A percentile compares a stretch with the other conserved stretches of the same genome.
Evolutionary conservation across 2,329 filamentous ascomycete genomes (phyloP).

Genomic region (Cordyceps fumosorosea): DNA sequence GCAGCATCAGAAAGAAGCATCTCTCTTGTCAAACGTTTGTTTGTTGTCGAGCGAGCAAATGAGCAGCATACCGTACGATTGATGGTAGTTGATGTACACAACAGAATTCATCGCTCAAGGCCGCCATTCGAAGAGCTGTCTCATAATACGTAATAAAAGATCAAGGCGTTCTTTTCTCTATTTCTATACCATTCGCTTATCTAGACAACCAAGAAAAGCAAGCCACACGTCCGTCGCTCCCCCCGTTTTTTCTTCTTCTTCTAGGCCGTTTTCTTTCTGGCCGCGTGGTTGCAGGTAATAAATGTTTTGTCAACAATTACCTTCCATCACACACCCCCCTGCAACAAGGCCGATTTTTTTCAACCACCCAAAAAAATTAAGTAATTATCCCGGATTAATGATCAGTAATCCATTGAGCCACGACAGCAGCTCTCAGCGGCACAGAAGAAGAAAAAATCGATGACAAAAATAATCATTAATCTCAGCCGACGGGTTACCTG

Average conservation of each 20-base stretch:
- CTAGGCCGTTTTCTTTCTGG: background rate
- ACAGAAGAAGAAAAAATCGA: background rate
- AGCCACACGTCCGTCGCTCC: background rate
- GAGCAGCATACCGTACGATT: no score
- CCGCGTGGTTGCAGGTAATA: background rate
- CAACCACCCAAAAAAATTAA: background rate
- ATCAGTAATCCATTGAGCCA: background rate
- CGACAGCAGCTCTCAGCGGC: background rate
- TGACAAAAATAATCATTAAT: background rate
- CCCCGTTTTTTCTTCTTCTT: background rate
- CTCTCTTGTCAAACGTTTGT: no score
- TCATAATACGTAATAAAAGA: background rate
- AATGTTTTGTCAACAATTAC: conserved; percentile 11
- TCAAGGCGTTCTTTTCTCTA: background rate
- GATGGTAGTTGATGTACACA: background rate
- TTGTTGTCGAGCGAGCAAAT: no score
- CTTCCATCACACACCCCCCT: background rate
- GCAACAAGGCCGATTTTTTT: background rate
- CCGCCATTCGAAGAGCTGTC: background rate
- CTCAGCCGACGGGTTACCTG: background rate
- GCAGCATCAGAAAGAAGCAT: no score
- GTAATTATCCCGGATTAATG: background rate
- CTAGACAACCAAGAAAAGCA: background rate
- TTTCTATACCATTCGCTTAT: background rate
- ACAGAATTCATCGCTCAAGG: background rate